These are phyloP conservation scores for Diaporthe aspalathi DNA, from an alignment of 2,329 filamentous ascomycete genomes.

Conservation along the genomic window DNA sequence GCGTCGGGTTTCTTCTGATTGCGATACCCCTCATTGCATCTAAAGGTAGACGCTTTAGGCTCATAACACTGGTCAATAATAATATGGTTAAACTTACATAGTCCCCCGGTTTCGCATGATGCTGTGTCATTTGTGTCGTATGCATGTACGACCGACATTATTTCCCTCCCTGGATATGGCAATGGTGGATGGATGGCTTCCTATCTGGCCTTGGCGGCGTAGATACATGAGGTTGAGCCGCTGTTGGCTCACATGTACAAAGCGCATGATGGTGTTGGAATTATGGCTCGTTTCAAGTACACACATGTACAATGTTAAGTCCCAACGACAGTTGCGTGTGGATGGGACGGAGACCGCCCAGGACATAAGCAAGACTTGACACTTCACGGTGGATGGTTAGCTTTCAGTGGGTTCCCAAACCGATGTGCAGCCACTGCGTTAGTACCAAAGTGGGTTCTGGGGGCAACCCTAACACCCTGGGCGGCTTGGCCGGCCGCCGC, in stretches of 20 bases:
- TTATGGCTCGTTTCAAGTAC: neutral
- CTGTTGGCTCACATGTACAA: neutral
- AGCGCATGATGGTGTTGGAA: too few relatives aligned
- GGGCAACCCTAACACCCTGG: neutral
- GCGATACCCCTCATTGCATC: constrained; percentile 30
- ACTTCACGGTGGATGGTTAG: neutral
- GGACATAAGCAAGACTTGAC: too few relatives aligned
- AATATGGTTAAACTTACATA: neutral
- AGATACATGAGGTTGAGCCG: neutral
- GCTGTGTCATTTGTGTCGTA: neutral
- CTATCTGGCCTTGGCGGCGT: neutral
- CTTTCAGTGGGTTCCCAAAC: neutral
- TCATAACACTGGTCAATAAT: constrained; percentile 1
- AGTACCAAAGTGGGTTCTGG: constrained; percentile 12
- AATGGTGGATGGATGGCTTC: neutral
- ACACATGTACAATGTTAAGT: neutral
- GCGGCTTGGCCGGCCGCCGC: neutral
- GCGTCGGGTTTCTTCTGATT: constrained; percentile 29
- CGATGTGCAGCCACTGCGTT: neutral
- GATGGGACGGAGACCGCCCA: neutral
- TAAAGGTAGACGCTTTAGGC: constrained; percentile 16
- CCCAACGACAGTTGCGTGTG: too few relatives aligned
- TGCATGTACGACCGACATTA: neutral
- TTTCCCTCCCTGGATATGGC: too few relatives aligned
- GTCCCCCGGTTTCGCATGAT: neutral